A percentile compares a stretch with the other conserved stretches of the same genome.
Conservation (phyloP, 169 alveolate species). For the Cystoisospora suis region DNA sequence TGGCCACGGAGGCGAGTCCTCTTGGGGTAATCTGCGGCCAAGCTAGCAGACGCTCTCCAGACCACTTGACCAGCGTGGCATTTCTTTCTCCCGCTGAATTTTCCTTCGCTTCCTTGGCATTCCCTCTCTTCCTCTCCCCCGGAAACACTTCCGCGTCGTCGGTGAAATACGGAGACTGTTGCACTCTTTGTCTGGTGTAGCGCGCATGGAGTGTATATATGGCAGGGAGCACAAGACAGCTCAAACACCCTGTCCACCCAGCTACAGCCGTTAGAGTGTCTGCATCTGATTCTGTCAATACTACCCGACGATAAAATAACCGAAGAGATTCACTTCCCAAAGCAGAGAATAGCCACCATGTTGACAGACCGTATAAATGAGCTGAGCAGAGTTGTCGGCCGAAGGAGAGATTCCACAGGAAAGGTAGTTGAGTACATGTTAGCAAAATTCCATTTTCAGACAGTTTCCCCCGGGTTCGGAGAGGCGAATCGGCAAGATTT, state of each 20-base stretch:
- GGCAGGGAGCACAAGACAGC: neutral
- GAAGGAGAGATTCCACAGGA: neutral
- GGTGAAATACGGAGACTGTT: neutral
- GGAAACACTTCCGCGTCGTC: no score
- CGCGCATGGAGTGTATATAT: neutral
- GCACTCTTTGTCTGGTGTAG: neutral
- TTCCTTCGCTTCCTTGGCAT: neutral
- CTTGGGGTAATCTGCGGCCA: neutral
- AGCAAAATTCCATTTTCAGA: no score
- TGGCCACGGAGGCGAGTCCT: neutral
- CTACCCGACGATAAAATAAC: neutral
- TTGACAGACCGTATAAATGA: neutral
- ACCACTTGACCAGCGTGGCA: no score
- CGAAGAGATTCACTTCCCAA: neutral
- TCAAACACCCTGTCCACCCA: neutral
- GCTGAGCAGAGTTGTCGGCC: conserved; percentile 3
- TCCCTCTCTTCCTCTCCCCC: no score
- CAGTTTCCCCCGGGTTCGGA: no score
- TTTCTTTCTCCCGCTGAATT: neutral
- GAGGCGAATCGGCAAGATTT: no score
- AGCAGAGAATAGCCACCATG: neutral
- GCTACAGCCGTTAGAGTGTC: neutral
- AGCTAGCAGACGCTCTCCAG: neutral
- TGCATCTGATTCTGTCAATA: neutral
- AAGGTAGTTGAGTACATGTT: no score